phyloP scores from a whole-genome alignment of 1,284 basidiomycete species.

The Athelia sp. region DNA sequence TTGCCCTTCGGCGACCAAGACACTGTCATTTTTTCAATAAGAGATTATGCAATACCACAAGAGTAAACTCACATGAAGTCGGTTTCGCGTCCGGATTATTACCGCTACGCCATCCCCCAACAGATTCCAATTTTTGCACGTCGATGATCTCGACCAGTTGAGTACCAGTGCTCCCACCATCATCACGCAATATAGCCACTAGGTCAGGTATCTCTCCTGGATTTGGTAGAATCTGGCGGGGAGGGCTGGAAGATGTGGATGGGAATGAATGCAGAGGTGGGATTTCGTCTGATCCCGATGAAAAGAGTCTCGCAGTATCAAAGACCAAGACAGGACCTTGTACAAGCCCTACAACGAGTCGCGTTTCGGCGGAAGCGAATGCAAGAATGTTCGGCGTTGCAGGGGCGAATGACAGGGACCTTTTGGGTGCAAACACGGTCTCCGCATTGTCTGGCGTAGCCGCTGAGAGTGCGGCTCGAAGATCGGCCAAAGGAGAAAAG shows the following conservation, averaged over 20 bases:
- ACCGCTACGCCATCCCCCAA: slow-evolving; percentile 59
- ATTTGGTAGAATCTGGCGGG: slow-evolving; percentile 58
- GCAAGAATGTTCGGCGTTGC: slow-evolving; percentile 45
- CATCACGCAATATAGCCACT: slow-evolving; percentile 51
- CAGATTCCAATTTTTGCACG: slow-evolving; percentile 40
- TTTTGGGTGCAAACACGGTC: slow-evolving; percentile 40
- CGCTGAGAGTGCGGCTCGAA: slow-evolving; percentile 44
- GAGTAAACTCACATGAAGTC: slow-evolving; percentile 45
- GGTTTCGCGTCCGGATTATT: slow-evolving; percentile 45
- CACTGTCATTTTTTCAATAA: slow-evolving; percentile 32
- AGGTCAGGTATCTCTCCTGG: slow-evolving; percentile 57
- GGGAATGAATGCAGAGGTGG: slow-evolving; percentile 45
- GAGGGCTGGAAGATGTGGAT: slow-evolving; percentile 32
- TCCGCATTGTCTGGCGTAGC: slow-evolving; percentile 32
- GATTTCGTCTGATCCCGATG: slow-evolving; percentile 34
- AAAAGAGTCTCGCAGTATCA: slow-evolving; percentile 46
- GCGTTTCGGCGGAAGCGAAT: slow-evolving; percentile 54
- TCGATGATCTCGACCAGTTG: slow-evolving; percentile 54
- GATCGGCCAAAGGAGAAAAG: slow-evolving; percentile 50
- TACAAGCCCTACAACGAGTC: slow-evolving; percentile 52
- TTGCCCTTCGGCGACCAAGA: slow-evolving; percentile 88
- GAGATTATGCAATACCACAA: slow-evolving; percentile 10
- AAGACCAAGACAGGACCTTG: slow-evolving; percentile 56
- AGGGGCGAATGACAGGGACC: slow-evolving; percentile 37
- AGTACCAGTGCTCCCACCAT: slow-evolving; percentile 28